Evolutionary conservation across 2,329 filamentous ascomycete genomes (phyloP).

Genomic region (Trichoderma breve): DNA sequence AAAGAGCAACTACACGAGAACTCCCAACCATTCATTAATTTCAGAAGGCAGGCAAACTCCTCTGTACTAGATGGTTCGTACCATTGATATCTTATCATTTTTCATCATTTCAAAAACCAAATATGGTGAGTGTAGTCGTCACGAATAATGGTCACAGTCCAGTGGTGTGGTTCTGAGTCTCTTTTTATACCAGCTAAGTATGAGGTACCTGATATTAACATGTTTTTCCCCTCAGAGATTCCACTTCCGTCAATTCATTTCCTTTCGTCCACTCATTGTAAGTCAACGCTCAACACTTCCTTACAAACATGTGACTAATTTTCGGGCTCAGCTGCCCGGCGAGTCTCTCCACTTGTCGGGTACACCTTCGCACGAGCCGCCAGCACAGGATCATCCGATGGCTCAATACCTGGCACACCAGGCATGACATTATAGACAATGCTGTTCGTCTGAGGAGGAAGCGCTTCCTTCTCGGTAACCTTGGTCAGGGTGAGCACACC

Average conservation of each 20-base stretch:
- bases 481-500: not conserved
- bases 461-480: not conserved
- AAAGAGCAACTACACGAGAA: not conserved
- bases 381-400: slow-evolving; percentile 8
- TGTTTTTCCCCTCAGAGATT: not conserved
- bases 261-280: not conserved
- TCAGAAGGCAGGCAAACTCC: not conserved
- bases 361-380: slow-evolving; percentile 1
- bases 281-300: not conserved
- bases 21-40: not conserved
- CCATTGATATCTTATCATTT: not conserved
- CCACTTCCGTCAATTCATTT: not conserved
- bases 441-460: slow-evolving; percentile 6
- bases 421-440: not conserved
- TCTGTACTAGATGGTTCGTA: not conserved
- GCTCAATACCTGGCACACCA: slow-evolving; percentile 7
- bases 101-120: not conserved
- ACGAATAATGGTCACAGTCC: not conserved
- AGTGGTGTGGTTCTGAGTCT: not conserved
- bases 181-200: not conserved
- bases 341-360: slow-evolving; percentile 3
- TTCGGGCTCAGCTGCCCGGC: not conserved
- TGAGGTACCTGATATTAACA: not conserved
- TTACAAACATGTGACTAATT: not conserved
- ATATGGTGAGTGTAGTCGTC: not conserved